Percentiles rank a stretch among this genome's conserved stretches.
Conservation (phyloP, 2,329 filamentous ascomycete species). For the Claviceps fusiformis region DNA sequence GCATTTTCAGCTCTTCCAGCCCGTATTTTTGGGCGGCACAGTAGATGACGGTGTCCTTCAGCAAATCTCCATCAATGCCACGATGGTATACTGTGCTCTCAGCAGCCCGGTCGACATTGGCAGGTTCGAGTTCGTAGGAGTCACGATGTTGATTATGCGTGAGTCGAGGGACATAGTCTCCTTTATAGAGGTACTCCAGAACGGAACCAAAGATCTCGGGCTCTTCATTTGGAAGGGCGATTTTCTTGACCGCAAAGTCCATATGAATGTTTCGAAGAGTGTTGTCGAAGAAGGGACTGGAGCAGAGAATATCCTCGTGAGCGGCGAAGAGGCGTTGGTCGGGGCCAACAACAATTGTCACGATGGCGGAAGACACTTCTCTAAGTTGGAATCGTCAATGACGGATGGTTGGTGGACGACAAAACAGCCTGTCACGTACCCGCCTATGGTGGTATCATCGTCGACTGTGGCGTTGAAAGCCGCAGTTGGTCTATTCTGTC, state of each 20-base stretch:
- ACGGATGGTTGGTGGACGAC: not conserved
- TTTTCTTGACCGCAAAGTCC: constrained; percentile 42
- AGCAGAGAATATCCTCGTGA: constrained; percentile 70
- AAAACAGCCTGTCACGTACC: constrained; percentile 22
- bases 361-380: constrained; percentile 45
- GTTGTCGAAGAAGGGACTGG: constrained; percentile 60
- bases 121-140: constrained; percentile 68
- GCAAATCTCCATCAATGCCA: constrained; percentile 49
- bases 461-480: constrained; percentile 25
- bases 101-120: constrained; percentile 29
- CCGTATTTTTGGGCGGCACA: constrained; percentile 78
- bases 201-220: constrained; percentile 84
- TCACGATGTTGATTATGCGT: constrained; percentile 69
- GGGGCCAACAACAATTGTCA: constrained; percentile 68
- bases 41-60: constrained; percentile 86
- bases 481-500: constrained; percentile 33
- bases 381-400: not conserved
- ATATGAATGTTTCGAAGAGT: constrained; percentile 22
- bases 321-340: constrained; percentile 82
- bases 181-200: constrained; percentile 86
- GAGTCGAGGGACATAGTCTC: constrained; percentile 78
- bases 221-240: constrained; percentile 71
- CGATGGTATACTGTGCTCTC: constrained; percentile 60
- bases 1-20: constrained; percentile 69
- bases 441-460: constrained; percentile 27